Evolutionary conservation across 768 basidiomycete genomes (phyloP), one percentile per base, ranked within the genome.

Genomic region (Serendipita vermifera): DNA sequence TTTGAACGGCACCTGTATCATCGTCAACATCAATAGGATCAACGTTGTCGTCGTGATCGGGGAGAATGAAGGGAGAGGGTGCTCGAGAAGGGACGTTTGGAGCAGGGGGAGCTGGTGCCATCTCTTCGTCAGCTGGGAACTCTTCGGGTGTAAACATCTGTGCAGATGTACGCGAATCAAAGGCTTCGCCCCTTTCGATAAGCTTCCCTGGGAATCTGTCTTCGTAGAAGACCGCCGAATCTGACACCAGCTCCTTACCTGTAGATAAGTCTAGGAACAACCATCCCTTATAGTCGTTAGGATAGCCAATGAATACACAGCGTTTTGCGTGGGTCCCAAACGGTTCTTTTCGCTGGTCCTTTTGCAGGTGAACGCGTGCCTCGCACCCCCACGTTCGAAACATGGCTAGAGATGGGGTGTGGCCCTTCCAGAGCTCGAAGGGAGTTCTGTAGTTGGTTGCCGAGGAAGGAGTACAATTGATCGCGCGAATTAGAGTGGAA

Each of bases 221-320:
- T 26, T 43, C 41, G 15, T 15, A 11, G 13, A 15, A 43, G 9
- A 43, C 41, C 26, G 41, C 41, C 13, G 15, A n/a, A 24, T 43
- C 20, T n/a, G 41, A n/a, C 14, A 43, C 26, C 14, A 43, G 1
- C 2, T 43, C 41, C 26, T 43, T 43, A 11, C 41, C 41, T 15
- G 41, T 43, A 13, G 13, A 11, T 11, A 43, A 24, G 41, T 43
- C 26, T 11, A 43, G 14, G 41, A 43, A 43, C 13, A 11, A 11
- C 56, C 69, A 74, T 0, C 65, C 68, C 54, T 71, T 72, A 1
- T 69, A 65, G 13, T 64, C 63, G 0, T 55, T 27, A 0, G 64
- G 60, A 55, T 73, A 75, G 1, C 73, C 69, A 53, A 74, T 64
- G 33, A 72, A 69, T 0, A 70, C 56, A 55, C 72, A 72, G 60